phyloP scores from a whole-genome alignment of 768 basidiomycete species.

The Mycena crocata region DNA sequence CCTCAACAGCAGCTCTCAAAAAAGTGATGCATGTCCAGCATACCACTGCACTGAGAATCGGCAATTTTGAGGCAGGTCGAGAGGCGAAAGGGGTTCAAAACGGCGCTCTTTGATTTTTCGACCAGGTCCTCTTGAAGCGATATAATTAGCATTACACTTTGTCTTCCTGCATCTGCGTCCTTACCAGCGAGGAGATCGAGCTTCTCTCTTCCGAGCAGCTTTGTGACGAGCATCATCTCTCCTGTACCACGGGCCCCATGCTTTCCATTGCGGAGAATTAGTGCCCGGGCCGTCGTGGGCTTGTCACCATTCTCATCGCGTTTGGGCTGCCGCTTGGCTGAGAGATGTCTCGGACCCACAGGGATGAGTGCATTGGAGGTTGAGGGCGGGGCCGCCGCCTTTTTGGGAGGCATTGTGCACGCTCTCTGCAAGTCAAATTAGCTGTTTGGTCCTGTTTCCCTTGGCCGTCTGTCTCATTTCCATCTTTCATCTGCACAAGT shows the following conservation, averaged over 20 bases:
- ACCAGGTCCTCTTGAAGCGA: constrained; percentile 71
- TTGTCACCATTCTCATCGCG: constrained; percentile 63
- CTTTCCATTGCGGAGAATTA: constrained; percentile 81
- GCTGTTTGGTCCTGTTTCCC: constrained; percentile 6
- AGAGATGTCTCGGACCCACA: constrained; percentile 66
- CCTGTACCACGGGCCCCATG: constrained; percentile 78
- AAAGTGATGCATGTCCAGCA: constrained; percentile 34
- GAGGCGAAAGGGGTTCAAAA: constrained; percentile 74
- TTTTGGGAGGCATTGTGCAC: constrained; percentile 42
- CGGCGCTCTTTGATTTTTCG: constrained; percentile 64
- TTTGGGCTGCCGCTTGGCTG: constrained; percentile 48
- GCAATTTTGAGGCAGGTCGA: constrained; percentile 75
- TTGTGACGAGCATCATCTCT: constrained; percentile 67
- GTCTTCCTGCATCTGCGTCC: constrained; percentile 32
- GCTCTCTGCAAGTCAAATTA: constrained; percentile 23
- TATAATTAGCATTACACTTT: constrained; percentile 28
- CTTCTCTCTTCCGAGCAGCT: constrained; percentile 82
- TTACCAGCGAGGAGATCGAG: constrained; percentile 82
- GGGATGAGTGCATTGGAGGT: constrained; percentile 63
- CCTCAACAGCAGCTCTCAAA: neutral
- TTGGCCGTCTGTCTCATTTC: constrained; percentile 28
- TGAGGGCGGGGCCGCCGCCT: constrained; percentile 34
- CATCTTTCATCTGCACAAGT: neutral
- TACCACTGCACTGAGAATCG: constrained; percentile 80
- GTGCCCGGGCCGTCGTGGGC: constrained; percentile 78